Evolutionary conservation across 2,329 filamentous ascomycete genomes (phyloP), one percentile per base, ranked within the genome.

Genomic region (Colletotrichum spinosum): DNA sequence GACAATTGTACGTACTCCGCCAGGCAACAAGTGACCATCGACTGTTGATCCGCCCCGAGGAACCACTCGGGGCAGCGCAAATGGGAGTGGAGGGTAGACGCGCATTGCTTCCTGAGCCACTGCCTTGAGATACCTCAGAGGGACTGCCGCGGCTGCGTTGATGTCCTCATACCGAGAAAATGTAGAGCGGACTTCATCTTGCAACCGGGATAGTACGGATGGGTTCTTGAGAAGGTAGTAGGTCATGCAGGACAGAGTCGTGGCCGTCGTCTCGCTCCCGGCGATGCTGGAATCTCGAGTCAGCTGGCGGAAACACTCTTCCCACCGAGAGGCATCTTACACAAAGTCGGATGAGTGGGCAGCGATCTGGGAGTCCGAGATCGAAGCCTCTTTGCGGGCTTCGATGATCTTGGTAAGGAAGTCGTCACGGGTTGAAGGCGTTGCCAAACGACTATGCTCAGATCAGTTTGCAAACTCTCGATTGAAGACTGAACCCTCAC

Each of bases 201-300:
- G 60, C 8, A 75, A 67, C 15, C 61, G 67, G 2, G 13, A 25
- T 34, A 17, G 33, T 10, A 39, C 13, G 11, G 34, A 38, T 5
- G 42, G 52, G 1, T 65, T 48, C 2, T 74, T 62, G 8, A 66
- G 44, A 7, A 46, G 44, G 25, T 46, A 46, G 6, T 68, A 77
- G 65, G 56, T 77, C 71, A 51, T 72, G 76, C 25, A 75, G 57
- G 10, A 70, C 15, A 70, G 4, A 76, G 80, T 78, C 6, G 79
- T 83, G 6, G 80, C 80, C n/a, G 81, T 83, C 0, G 82, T 84
- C 64, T 84, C 82, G 39, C 79, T 81, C 9, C 80, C 80, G 1
- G 72, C 72, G 33, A 71, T 59, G 13, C 54, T 56, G 34, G n/a
- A 33, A 53, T 9, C 42, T 15, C 7, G 13, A 6, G 38, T 44